Percentiles rank a stretch among this genome's conserved stretches.
Conservation (phyloP, 1,284 basidiomycete genomes). For the Mycena citricolor region DNA sequence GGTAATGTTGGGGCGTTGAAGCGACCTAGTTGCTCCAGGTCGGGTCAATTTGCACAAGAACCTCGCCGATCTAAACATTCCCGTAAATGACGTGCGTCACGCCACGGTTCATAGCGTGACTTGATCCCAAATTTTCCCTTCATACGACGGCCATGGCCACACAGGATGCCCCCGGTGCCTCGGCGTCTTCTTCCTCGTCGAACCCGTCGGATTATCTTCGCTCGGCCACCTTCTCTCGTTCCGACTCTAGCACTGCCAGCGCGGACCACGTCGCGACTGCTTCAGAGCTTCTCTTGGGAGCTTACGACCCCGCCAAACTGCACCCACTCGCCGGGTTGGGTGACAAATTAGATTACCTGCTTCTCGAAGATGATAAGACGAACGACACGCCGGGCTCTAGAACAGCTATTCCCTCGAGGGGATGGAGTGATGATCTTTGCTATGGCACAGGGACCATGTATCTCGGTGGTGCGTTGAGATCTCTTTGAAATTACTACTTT, state of each 20-base stretch:
- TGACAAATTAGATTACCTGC: slow-evolving; percentile 88
- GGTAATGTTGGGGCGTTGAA: too few relatives aligned
- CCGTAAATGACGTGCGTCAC: too few relatives aligned
- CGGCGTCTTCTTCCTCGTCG: slow-evolving; percentile 46
- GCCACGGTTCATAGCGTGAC: slow-evolving; percentile 18
- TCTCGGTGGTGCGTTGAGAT: slow-evolving; percentile 82
- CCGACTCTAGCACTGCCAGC: slow-evolving; percentile 37
- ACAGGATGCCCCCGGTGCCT: slow-evolving; percentile 31
- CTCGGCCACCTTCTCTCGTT: slow-evolving; percentile 54
- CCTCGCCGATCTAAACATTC: too few relatives aligned
- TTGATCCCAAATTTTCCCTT: slow-evolving; percentile 25
- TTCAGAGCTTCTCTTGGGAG: slow-evolving; percentile 77
- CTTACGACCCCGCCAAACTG: slow-evolving; percentile 86
- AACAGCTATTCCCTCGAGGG: slow-evolving; percentile 88
- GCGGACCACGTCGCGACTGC: slow-evolving; percentile 68
- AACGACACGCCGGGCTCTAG: slow-evolving; percentile 82
- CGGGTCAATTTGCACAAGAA: too few relatives aligned
- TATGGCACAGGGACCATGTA: slow-evolving; percentile 99
- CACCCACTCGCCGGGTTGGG: slow-evolving; percentile 89
- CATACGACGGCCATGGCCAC: slow-evolving; percentile 26
- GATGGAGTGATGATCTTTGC: slow-evolving; percentile 99
- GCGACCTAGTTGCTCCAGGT: too few relatives aligned
- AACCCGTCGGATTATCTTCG: slow-evolving; percentile 52
- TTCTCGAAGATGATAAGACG: slow-evolving; percentile 92
- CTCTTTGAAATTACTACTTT: slow-evolving; percentile 63